Evolutionary conservation across 768 basidiomycete species (phyloP), one percentile per base, ranked within the genome.

Genomic region (Tricholoma sp.): DNA sequence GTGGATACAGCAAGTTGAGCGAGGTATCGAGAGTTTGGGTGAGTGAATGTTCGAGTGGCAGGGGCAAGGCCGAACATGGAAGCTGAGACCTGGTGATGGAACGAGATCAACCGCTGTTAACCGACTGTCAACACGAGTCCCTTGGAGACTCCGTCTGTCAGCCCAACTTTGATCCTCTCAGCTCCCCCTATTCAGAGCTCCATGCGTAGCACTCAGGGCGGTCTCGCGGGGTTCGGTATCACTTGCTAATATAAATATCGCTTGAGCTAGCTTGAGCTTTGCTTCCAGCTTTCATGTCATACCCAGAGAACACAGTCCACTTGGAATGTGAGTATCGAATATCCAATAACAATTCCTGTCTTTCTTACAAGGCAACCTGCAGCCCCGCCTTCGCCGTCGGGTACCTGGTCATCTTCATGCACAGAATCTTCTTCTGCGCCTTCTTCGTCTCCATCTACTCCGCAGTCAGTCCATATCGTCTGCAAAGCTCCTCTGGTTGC

Each of bases 401-500:
- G 71, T 57, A 68, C 71, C n/a, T 65, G 64, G 33, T 64, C 63
- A 13, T 63, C 67, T 28, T 64, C 69, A 20, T 63, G 61, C 44
- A 54, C 54, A 24, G 57, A 62, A 13, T 36, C 61, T 39, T 13
- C 54, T 54, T 62, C 56, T 41, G 60, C 60, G 47, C 60, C 53
- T 52, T 62, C 61, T 50, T 59, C 52, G 55, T 62, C 61, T 50
- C 60, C 52, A 54, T 64, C 61, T 31, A 60, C 64, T 42, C 66
- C 68, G 44, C 71, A 61, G 44, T 67, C 71, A 9, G 59, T 79
- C 44, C 76, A 81, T 57, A 78, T 84, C 69, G 75, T 85, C 18
- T 86, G 83, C 72, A 79, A 84, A 58, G 82, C 83, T 2, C 86
- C 86, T n/a, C 74, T 88, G 54, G 71, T 86, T 58, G 85, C 84